Conservation (phyloP, 345 rosid species). For the Eutrema heterophyllum region DNA sequence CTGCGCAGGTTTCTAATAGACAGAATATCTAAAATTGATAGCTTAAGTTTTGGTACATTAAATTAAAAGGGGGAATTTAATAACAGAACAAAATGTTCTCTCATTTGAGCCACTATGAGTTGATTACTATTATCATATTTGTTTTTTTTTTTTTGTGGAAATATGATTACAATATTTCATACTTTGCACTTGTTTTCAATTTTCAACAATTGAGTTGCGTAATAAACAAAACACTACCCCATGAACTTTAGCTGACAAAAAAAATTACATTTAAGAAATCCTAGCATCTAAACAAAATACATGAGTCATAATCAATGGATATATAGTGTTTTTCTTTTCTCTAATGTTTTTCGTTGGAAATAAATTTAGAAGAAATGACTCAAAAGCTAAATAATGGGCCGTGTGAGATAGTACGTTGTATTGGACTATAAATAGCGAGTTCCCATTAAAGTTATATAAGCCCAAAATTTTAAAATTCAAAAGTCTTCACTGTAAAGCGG, state of each 20-base stretch:
- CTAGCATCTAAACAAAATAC: no score
- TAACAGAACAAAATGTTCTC: background rate
- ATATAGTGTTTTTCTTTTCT: no score
- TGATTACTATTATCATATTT: background rate
- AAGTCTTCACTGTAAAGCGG: constrained; percentile 13
- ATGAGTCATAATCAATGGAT: no score
- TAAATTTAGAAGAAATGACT: no score
- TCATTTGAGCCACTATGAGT: background rate
- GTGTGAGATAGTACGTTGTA: background rate
- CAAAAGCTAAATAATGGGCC: background rate
- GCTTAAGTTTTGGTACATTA: no score
- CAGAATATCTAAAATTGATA: no score
- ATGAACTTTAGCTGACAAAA: no score
- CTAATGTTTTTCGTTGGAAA: no score
- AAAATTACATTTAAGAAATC: no score
- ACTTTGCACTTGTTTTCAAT: background rate
- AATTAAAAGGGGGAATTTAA: no score
- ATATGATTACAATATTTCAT: background rate
- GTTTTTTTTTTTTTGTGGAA: background rate
- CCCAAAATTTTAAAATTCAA: constrained; percentile 16
- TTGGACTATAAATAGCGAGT: background rate
- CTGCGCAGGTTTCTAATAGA: background rate
- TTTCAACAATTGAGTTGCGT: background rate
- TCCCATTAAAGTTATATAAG: background rate
- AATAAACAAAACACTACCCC: no score